Evolutionary conservation across 768 basidiomycete species (phyloP).

Genomic region (Macrolepiota fuliginosa): DNA sequence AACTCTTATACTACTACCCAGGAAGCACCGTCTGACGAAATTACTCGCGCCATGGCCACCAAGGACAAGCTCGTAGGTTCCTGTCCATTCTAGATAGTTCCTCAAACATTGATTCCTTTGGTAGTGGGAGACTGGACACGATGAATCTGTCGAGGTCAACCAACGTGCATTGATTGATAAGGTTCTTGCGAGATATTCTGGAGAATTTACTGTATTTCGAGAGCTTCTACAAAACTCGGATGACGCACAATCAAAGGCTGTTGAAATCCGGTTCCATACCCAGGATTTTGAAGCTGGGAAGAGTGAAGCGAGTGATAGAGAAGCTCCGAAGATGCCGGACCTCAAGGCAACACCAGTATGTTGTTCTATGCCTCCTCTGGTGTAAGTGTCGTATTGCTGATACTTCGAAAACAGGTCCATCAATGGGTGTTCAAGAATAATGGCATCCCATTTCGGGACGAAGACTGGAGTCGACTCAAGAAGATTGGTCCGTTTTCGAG

Average conservation of each 20-base stretch:
- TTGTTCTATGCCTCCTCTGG: slow-evolving; percentile 3
- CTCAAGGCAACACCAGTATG: slow-evolving; percentile 61
- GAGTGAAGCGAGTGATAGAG: neutral
- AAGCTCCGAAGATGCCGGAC: slow-evolving; percentile 45
- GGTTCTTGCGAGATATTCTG: slow-evolving; percentile 92
- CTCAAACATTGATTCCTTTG: neutral
- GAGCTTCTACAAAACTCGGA: slow-evolving; percentile 97
- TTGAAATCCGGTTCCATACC: slow-evolving; percentile 81
- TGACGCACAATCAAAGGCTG: slow-evolving; percentile 75
- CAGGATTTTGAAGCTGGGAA: slow-evolving; percentile 39
- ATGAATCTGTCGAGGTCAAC: slow-evolving; percentile 88
- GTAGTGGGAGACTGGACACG: slow-evolving; percentile 60
- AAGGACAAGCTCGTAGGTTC: slow-evolving; percentile 1
- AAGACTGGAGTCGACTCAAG: slow-evolving; percentile 88
- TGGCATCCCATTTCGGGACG: slow-evolving; percentile 75
- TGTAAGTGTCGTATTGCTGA: neutral
- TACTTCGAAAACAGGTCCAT: slow-evolving; percentile 46
- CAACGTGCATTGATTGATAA: slow-evolving; percentile 97
- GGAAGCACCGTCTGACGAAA: neutral
- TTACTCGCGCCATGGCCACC: neutral
- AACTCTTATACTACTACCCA: neutral
- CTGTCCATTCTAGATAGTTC: no score
- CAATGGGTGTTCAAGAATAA: slow-evolving; percentile 90
- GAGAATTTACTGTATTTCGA: slow-evolving; percentile 82
- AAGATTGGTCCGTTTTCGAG: slow-evolving; percentile 65